Base-by-base conservation (phyloP, 1,139 yeast genomes). In the Arxiozyma heterogenica region DNA sequence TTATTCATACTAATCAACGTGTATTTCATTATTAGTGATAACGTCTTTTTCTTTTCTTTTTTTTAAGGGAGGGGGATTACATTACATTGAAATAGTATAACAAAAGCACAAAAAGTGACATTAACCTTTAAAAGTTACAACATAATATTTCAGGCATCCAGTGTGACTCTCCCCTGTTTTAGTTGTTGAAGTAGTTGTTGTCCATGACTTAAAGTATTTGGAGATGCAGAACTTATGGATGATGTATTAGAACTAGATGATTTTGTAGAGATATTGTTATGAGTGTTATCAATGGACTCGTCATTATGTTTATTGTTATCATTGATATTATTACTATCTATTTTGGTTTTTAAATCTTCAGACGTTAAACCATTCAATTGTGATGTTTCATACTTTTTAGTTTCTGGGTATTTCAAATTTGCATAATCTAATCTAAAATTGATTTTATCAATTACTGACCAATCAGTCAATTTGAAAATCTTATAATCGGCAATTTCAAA, bases 401-500 rank as follows among this genome's bases (percentile, higher is more conserved):
- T 3, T 25, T 50, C 53, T 23, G 48, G 41, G 27, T 41, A 51
- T 42, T 50, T 49, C 45, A 57, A 51, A 41, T 53, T 54, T 4
- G 56, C 39, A 44, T 57, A 67, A 51, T 68, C 71, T 47, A 69
- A 55, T 54, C 64, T 68, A 57, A 67, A 69, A 51, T 68, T 68
- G 11, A 63, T 55, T 53, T 68, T 68, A 52, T 68, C 71, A n/a
- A 64, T 61, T 11, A 68, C 71, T 21, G 70, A 65, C 79, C 79
- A 75, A 51, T 69, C 73, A 51, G 66, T 70, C 43, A 74, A 69
- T 58, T 73, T 74, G 58, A 75, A 75, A 20, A 74, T 66, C 55
- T 70, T 71, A 59, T 66, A 74, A 55, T 74, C 76, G 22, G 75
- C 76, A 41, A 73, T 60, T 57, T 72, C 75, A 56, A 67, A 72